phyloP scores from a whole-genome alignment of 441 rosid genomes.

The Adansonia grandidieri region DNA sequence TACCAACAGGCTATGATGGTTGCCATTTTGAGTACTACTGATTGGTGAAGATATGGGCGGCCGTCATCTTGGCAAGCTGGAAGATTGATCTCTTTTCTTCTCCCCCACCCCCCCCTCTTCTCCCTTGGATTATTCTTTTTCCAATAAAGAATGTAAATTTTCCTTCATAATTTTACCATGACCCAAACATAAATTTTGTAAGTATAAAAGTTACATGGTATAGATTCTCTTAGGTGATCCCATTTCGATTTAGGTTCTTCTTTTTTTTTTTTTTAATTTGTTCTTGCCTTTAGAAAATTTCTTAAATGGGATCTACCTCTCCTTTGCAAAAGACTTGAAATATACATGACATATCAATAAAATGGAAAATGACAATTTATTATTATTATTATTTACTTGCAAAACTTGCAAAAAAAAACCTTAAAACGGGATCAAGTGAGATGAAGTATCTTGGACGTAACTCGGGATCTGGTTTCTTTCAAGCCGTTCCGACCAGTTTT shows the following conservation, averaged over 20 bases:
- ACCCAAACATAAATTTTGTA: slow-evolving; percentile 19
- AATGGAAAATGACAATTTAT: neutral
- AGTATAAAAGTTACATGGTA: neutral
- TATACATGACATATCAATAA: neutral
- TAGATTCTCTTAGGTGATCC: neutral
- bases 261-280: neutral
- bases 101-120: no score
- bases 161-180: neutral
- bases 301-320: neutral
- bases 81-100: neutral
- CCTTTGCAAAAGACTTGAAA: neutral
- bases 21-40: slow-evolving; percentile 60
- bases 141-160: neutral
- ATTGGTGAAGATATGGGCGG: neutral
- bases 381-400: no score
- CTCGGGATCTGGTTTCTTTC: no score
- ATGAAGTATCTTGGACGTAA: no score
- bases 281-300: neutral
- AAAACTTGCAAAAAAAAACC: no score
- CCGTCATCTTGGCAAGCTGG: neutral
- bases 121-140: neutral
- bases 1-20: slow-evolving; percentile 62
- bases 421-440: no score
- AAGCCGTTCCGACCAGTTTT: no score
- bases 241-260: neutral